These are phyloP conservation scores for Globisporangium spiculum DNA, from an alignment of 352 stramenopile species.

Conservation along the genomic window DNA sequence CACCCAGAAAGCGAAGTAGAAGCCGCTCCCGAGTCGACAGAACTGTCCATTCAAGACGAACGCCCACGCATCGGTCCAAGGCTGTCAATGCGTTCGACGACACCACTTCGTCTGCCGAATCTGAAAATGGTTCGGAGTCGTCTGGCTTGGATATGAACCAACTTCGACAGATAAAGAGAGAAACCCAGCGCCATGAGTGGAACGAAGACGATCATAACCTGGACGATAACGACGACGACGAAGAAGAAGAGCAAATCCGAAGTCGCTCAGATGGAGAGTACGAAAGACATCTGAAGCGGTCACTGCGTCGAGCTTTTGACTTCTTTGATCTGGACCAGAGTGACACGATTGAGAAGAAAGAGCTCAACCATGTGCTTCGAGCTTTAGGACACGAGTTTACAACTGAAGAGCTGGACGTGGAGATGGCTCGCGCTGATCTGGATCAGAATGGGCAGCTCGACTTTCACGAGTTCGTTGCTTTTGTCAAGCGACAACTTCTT, in stretches of 20 bases:
- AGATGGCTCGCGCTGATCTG: conserved; percentile 57
- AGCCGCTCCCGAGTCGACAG: background rate
- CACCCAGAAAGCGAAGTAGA: background rate
- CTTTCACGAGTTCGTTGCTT: conserved; percentile 71
- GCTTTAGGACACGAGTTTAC: conserved; percentile 74
- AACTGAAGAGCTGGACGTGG: conserved; percentile 51
- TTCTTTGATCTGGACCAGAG: conserved; percentile 78
- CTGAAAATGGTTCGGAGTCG: conserved; percentile 14
- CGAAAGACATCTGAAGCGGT: conserved; percentile 52
- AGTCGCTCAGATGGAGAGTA: conserved; percentile 61
- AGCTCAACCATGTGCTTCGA: conserved; percentile 62
- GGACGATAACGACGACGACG: conserved; percentile 14
- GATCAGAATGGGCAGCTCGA: conserved; percentile 68
- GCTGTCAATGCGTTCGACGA: background rate
- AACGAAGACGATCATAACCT: background rate
- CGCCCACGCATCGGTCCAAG: background rate
- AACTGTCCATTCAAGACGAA: background rate
- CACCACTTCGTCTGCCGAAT: conserved; percentile 12
- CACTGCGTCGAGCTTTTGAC: conserved; percentile 64
- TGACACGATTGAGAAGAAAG: conserved; percentile 64
- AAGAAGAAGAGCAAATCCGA: conserved; percentile 19
- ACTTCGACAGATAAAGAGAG: conserved; percentile 31
- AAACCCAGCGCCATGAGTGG: conserved; percentile 1
- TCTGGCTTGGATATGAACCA: conserved; percentile 46
- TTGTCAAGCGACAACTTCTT: conserved; percentile 60